A percentile compares a stretch with the other conserved stretches of the same genome.
These are phyloP conservation scores for Mycena crocata DNA, from an alignment of 768 basidiomycete genomes.

Conservation along the genomic window DNA sequence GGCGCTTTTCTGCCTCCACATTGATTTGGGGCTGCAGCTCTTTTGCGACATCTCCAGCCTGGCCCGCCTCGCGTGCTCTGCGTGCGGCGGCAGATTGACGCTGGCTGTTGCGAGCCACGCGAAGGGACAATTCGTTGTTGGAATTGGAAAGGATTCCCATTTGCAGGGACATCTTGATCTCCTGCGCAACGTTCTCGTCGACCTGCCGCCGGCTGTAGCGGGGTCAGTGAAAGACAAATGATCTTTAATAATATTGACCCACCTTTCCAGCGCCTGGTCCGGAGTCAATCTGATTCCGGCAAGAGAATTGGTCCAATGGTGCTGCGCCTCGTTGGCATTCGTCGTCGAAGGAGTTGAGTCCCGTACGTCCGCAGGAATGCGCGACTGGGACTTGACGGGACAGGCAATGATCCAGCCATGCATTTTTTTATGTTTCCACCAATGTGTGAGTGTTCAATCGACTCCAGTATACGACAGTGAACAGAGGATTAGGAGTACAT, in stretches of 20 bases:
- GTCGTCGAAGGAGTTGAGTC: background rate
- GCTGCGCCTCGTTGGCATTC: background rate
- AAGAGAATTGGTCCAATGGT: background rate
- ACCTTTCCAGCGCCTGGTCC: background rate
- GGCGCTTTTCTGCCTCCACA: background rate
- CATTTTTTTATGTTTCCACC: background rate
- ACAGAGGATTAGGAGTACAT: background rate
- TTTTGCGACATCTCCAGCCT: background rate
- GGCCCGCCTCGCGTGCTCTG: background rate
- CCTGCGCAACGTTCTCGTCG: background rate
- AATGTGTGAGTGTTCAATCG: too few species aligned
- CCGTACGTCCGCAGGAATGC: background rate
- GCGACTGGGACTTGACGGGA: background rate
- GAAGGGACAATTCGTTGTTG: constrained; percentile 9
- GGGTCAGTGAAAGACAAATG: background rate
- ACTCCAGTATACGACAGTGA: background rate
- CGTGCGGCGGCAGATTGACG: constrained; percentile 5
- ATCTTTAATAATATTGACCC: background rate
- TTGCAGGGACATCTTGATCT: constrained; percentile 14
- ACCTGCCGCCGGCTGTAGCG: background rate
- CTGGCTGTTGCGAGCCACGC: background rate
- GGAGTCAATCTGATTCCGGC: background rate
- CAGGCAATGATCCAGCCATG: background rate
- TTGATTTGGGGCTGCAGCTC: constrained; percentile 2
- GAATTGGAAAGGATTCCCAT: constrained; percentile 27